Evolutionary conservation across 371 early-diverging fungal genomes (phyloP).

Genomic region (Circinella minor): DNA sequence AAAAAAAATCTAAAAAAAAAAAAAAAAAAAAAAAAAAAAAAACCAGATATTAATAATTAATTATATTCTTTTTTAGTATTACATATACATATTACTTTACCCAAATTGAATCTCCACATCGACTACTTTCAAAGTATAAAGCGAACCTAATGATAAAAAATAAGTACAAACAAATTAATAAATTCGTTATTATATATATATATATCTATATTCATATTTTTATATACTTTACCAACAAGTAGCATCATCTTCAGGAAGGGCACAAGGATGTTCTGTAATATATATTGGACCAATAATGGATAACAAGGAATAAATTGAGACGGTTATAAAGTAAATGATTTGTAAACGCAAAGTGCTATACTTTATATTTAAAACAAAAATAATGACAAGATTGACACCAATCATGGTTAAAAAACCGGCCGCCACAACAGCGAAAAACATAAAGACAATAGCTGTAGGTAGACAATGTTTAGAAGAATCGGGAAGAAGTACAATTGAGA

Average conservation of each 20-base stretch:
- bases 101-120: conserved; percentile 3
- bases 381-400: background rate
- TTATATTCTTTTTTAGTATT: background rate
- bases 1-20: background rate
- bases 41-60: background rate
- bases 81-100: background rate
- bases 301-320: background rate
- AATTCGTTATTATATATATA: too few relatives aligned
- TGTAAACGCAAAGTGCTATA: background rate
- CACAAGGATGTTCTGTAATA: background rate
- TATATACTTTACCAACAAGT: background rate
- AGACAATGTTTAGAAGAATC: background rate
- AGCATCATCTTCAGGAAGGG: background rate
- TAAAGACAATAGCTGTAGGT: background rate
- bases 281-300: background rate
- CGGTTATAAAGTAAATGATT: background rate
- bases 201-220: background rate
- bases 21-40: too few relatives aligned
- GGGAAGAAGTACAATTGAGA: background rate
- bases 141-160: background rate
- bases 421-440: background rate
- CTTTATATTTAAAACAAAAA: background rate
- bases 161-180: background rate
- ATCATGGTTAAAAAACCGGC: background rate
- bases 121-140: background rate